These are phyloP conservation scores for Asterionellopsis glacialis DNA, from an alignment of 108 stramenopile species.

Conservation along the genomic window DNA sequence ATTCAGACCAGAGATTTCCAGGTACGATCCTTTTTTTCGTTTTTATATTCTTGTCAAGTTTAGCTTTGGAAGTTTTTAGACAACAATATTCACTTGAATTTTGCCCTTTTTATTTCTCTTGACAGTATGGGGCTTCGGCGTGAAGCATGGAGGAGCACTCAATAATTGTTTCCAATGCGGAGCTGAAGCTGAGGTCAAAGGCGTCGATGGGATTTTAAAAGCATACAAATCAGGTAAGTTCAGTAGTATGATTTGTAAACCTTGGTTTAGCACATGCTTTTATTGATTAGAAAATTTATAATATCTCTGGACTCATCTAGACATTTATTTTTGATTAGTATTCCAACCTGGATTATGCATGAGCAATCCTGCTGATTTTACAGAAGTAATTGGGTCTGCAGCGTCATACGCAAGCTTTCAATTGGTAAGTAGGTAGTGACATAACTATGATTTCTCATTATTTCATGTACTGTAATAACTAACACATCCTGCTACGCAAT, in stretches of 20 bases:
- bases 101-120: conserved; percentile 34
- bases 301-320: too few relatives aligned
- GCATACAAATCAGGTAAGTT: conserved; percentile 32
- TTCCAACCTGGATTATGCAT: conserved; percentile 73
- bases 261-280: conserved; percentile 21
- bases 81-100: too few relatives aligned
- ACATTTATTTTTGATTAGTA: conserved; percentile 23
- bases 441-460: too few relatives aligned
- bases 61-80: too few relatives aligned
- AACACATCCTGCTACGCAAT: conserved; percentile 35
- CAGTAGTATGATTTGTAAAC: conserved; percentile 25
- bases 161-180: conserved; percentile 83
- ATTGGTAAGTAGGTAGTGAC: conserved; percentile 3
- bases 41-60: too few relatives aligned
- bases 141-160: conserved; percentile 77
- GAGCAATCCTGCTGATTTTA: conserved; percentile 84
- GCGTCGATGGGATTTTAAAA: conserved; percentile 83
- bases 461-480: too few relatives aligned
- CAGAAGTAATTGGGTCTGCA: conserved; percentile 76
- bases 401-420: conserved; percentile 57
- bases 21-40: conserved; percentile 42
- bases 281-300: too few relatives aligned
- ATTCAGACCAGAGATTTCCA: conserved; percentile 44
- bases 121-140: conserved; percentile 92
- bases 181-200: conserved; percentile 54